Conservation (phyloP, 371 early-diverging fungal species). For the Zychaea mexicana region DNA sequence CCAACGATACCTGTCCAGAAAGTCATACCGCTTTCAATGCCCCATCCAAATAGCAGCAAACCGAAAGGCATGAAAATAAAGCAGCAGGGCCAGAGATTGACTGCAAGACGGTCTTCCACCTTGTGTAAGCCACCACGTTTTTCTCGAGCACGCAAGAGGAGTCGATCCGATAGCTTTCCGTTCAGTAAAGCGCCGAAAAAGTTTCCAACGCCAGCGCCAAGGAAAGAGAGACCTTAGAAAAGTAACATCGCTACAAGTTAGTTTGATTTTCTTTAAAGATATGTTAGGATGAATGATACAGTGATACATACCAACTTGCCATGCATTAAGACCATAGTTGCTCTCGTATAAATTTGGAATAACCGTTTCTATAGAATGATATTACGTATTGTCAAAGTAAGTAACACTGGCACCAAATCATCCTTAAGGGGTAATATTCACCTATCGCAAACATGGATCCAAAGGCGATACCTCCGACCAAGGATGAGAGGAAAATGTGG, state of each 20-base stretch:
- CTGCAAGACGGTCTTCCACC: conserved; percentile 29
- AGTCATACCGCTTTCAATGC: conserved; percentile 34
- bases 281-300: background rate
- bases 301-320: conserved; percentile 33
- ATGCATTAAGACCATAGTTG: conserved; percentile 36
- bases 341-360: conserved; percentile 31
- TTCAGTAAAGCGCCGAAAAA: conserved; percentile 35
- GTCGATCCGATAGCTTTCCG: conserved; percentile 25
- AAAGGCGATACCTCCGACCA: conserved; percentile 54
- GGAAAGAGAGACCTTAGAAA: conserved; percentile 31
- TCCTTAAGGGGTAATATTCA: too few species aligned
- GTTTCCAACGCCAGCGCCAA: conserved; percentile 52
- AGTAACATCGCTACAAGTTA: background rate
- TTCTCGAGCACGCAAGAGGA: conserved; percentile 25
- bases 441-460: conserved; percentile 52
- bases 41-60: conserved; percentile 50
- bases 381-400: too few species aligned
- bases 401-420: too few species aligned
- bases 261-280: background rate
- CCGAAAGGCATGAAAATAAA: conserved; percentile 47
- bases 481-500: conserved; percentile 42
- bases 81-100: conserved; percentile 33
- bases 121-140: conserved; percentile 22
- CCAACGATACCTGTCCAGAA: conserved; percentile 46
- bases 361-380: conserved; percentile 46